Evolutionary conservation across 2,329 filamentous ascomycete species (phyloP), one percentile per base, ranked within the genome.

Genomic region (Diplodia sapinea): DNA sequence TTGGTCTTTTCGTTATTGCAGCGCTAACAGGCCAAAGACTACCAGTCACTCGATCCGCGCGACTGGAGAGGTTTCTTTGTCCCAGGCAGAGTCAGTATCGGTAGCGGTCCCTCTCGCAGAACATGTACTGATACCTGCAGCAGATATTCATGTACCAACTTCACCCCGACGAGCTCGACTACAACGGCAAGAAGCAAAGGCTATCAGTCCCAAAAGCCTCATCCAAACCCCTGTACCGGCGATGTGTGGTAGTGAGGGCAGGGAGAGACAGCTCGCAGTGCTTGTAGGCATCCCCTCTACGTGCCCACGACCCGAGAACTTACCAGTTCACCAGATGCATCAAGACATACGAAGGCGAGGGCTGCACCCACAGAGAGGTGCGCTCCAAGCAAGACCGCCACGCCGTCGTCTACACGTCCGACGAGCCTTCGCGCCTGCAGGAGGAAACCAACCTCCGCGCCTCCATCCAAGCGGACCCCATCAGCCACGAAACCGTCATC

Each of bases 141-240:
- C 5, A 61, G 57, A 61, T 61, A 31, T 61, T 61, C 26, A 61
- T 61, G 57, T 61, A 61, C 11, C 57, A 61, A 33, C 40, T 61
- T 15, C 57, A 61, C 6, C 40, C 47, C 15, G 47, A 29, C 4
- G 57, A 61, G 23, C 57, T 49, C 26, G 57, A 61, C 17, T 23
- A 61, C n/a, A 49, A 49, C 9, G 47, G 20, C 26, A 61, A 61
- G 26, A 49, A 20, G 13, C 57, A 61, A 9, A 33, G 40, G n/a
- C 40, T 61, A 3, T 43, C 47, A 6, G 40, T 43, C 29, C 57
- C 40, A 20, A 61, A 4, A 11, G 23, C 26, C 17, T 49, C 29
- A 12, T 23, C 57, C 2, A 61, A 61, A 26, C 23, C 43, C 3
- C 38, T 61, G 3, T 61, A 61, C 17, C 57, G 57, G 23, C 33